Conservation (phyloP, 306 rosid species). For the Mimosa bimucronata region DNA sequence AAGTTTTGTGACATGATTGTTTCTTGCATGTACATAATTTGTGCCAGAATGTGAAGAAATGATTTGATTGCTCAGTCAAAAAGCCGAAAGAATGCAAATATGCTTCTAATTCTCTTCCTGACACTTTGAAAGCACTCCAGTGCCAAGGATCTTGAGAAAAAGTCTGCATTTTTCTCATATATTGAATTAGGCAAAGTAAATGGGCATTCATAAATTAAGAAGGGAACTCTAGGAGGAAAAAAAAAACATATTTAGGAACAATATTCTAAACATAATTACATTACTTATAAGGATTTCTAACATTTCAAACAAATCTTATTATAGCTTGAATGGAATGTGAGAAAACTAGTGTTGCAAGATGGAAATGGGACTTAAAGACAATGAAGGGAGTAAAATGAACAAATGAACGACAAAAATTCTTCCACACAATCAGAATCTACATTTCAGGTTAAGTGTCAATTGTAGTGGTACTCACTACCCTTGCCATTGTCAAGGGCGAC, state of each 20-base stretch:
- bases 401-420: not conserved
- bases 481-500: not conserved
- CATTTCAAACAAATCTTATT: not conserved
- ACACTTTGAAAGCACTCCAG: not conserved
- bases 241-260: not conserved
- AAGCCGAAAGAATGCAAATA: not conserved
- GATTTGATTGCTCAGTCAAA: not conserved
- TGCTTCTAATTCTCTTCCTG: not conserved
- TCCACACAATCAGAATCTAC: not conserved
- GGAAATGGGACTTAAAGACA: not conserved
- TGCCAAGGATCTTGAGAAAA: not conserved
- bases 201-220: not conserved
- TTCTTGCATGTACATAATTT: not conserved
- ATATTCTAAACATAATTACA: not conserved
- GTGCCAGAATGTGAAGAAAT: not conserved
- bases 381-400: not conserved
- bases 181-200: not conserved
- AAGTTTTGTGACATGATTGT: not conserved
- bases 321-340: not conserved
- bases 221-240: not conserved
- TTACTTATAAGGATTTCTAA: not conserved
- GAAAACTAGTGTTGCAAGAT: constrained; percentile 4
- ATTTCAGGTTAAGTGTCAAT: not conserved
- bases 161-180: not conserved
- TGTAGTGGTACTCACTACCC: not conserved